Conservation (phyloP, 225 moss, liverwort and hornwort genomes). For the Pseudisothecium myosuroides region DNA sequence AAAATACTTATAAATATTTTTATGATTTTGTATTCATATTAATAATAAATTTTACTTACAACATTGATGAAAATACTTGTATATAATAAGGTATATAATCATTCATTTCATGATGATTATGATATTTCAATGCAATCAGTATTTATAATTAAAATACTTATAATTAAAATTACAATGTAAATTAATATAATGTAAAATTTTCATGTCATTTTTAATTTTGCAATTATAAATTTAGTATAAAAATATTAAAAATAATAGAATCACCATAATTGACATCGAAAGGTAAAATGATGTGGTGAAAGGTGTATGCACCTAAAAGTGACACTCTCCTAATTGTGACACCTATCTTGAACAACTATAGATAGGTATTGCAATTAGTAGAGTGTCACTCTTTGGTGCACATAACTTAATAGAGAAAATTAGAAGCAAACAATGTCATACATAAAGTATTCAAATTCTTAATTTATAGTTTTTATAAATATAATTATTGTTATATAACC, state of each 20-base stretch:
- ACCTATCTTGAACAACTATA: too few relatives aligned
- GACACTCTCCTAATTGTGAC: too few relatives aligned
- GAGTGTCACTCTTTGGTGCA: too few relatives aligned
- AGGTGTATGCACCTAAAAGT: too few relatives aligned
- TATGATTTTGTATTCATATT: neutral
- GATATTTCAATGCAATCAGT: neutral
- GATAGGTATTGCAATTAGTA: too few relatives aligned
- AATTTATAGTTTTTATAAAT: too few relatives aligned
- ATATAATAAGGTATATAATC: neutral
- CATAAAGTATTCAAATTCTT: neutral
- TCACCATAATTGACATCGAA: neutral
- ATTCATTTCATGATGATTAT: too few relatives aligned
- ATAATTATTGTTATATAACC: too few relatives aligned
- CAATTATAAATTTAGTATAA: too few relatives aligned
- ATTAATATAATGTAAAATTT: accelerated
- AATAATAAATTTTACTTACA: neutral
- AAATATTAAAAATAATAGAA: neutral
- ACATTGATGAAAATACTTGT: neutral
- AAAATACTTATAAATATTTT: neutral
- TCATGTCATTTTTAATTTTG: too few relatives aligned
- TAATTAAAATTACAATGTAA: neutral
- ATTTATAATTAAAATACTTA: neutral
- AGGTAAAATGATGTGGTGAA: too few relatives aligned
- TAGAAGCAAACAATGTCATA: neutral
- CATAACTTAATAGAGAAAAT: too few relatives aligned